Evolutionary conservation across 345 rosid genomes (phyloP).

Genomic region (Mallotus nudiflorus): DNA sequence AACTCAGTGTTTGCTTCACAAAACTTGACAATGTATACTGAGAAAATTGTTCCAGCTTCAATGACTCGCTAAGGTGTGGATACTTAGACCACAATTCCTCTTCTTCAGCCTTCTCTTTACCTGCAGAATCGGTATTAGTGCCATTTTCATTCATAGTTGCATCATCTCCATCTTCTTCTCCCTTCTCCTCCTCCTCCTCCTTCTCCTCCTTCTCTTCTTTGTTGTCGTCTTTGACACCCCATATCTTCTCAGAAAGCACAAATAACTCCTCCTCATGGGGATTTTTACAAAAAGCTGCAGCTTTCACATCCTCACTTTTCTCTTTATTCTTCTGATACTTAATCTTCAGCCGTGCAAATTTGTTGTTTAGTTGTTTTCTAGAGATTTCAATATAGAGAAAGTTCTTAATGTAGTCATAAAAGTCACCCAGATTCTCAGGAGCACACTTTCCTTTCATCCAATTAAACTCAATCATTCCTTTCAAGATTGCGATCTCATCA

Average conservation of each 20-base stretch:
- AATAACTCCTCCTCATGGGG: constrained; percentile 15
- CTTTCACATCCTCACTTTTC: constrained; percentile 1
- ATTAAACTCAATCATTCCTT: no score
- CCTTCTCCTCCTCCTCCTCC: not conserved
- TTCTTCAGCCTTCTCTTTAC: not conserved
- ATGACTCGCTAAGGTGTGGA: constrained; percentile 1
- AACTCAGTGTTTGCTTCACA: constrained; percentile 4
- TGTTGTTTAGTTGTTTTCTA: constrained; percentile 19
- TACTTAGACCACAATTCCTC: not conserved
- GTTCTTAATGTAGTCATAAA: constrained; percentile 27
- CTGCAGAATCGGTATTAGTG: not conserved
- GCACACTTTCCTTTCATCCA: constrained; percentile 26
- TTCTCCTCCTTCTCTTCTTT: not conserved
- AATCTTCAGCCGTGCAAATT: constrained; percentile 20
- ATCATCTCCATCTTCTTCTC: not conserved
- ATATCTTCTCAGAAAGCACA: constrained; percentile 11
- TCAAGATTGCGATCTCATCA: constrained; percentile 30
- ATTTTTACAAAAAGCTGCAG: not conserved
- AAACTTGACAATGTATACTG: not conserved
- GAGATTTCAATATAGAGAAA: constrained; percentile 20
- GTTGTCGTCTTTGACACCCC: constrained; percentile 19
- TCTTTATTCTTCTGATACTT: constrained; percentile 14
- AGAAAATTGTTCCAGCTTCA: constrained; percentile 2
- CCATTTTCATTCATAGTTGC: not conserved
- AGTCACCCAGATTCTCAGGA: constrained; percentile 2